Conservation (phyloP, 768 basidiomycete species). For the Serendipita vermifera region DNA sequence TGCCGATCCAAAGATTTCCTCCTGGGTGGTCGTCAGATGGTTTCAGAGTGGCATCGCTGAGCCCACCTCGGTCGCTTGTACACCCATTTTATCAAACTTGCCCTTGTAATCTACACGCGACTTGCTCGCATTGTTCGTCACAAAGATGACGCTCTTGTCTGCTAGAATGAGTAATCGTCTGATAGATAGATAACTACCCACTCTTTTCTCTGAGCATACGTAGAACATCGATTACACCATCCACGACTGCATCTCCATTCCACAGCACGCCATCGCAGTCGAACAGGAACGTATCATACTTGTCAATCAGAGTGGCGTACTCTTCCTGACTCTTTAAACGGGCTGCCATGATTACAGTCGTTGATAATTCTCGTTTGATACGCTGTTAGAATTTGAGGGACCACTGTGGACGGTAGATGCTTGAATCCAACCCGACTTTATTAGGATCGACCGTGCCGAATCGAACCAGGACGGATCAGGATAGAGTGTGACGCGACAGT, state of each 20-base stretch:
- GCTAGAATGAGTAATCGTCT: neutral
- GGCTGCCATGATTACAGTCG: too few species aligned
- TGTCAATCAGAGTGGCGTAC: constrained; percentile 32
- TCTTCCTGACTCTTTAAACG: too few species aligned
- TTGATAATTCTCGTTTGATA: too few species aligned
- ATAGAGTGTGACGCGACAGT: too few species aligned
- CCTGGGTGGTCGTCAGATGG: constrained; percentile 33
- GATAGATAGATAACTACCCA: constrained; percentile 28
- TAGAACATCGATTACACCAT: constrained; percentile 67
- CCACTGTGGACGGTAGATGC: too few species aligned
- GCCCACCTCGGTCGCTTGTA: constrained; percentile 73
- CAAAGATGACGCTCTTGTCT: constrained; percentile 83
- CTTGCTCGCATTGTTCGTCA: constrained; percentile 96
- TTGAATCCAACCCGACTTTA: too few species aligned
- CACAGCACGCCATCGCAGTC: constrained; percentile 96
- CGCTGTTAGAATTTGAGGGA: too few species aligned
- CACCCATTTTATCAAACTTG: constrained; percentile 83
- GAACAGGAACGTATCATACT: constrained; percentile 89
- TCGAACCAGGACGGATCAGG: too few species aligned
- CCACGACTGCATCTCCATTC: constrained; percentile 68
- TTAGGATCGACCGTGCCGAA: too few species aligned
- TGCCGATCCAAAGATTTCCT: constrained; percentile 94
- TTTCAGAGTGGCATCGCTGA: neutral
- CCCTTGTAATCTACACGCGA: constrained; percentile 75
- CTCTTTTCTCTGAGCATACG: constrained; percentile 55